phyloP scores from a whole-genome alignment of 306 rosid species.

The Vigna mungo region DNA sequence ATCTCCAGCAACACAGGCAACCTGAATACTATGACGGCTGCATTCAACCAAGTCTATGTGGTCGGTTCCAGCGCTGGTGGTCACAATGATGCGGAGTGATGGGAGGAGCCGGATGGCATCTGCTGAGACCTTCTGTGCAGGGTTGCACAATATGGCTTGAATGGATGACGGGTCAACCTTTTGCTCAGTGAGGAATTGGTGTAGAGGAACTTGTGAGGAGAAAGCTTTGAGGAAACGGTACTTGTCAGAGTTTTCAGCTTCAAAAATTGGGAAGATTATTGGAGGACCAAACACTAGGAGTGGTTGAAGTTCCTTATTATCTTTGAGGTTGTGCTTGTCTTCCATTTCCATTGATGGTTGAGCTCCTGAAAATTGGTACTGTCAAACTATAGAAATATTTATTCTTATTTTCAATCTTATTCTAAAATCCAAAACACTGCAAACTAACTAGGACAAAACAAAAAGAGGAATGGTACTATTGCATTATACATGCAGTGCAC shows the following conservation, averaged over 20 bases:
- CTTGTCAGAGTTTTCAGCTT: conserved; percentile 20
- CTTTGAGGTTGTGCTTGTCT: neutral
- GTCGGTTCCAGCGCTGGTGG: conserved; percentile 47
- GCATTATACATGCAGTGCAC: neutral
- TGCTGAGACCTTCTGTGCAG: conserved; percentile 23
- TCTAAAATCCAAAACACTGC: neutral
- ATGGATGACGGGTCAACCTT: conserved; percentile 33
- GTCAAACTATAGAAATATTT: neutral
- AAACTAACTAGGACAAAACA: neutral
- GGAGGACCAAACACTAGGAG: conserved; percentile 51
- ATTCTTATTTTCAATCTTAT: neutral
- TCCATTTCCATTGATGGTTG: neutral
- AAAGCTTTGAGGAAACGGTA: conserved; percentile 47
- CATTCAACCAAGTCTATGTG: conserved; percentile 63
- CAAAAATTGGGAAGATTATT: neutral
- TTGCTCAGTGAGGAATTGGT: conserved; percentile 44
- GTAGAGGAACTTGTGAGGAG: conserved; percentile 46
- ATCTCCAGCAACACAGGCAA: conserved; percentile 35
- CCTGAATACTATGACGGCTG: conserved; percentile 42
- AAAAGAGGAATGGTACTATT: neutral
- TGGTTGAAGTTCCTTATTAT: neutral
- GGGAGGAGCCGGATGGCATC: conserved; percentile 44
- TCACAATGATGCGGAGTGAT: conserved; percentile 48
- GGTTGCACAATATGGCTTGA: conserved; percentile 45
- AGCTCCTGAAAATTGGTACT: neutral